These are phyloP conservation scores for Penicillium simplicissimum DNA, from an alignment of 495 filamentous ascomycete genomes.

Conservation along the genomic window DNA sequence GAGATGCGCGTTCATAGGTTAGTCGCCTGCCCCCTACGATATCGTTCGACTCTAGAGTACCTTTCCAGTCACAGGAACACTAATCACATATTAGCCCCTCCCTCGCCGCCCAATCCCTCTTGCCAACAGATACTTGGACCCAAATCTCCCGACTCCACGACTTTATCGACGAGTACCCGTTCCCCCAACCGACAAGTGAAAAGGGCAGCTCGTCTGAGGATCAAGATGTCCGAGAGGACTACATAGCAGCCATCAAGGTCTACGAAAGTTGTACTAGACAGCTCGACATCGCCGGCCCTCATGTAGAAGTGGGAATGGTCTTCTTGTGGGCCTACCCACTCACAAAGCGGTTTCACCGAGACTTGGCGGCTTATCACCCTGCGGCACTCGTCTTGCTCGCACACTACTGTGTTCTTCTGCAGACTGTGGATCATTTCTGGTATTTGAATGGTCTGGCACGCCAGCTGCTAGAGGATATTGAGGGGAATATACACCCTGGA, in stretches of 20 bases:
- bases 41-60: neutral
- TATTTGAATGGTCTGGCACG: slow-evolving; percentile 37
- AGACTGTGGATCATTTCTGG: slow-evolving; percentile 42
- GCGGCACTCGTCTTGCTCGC: slow-evolving; percentile 48
- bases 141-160: slow-evolving; percentile 17
- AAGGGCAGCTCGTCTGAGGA: neutral
- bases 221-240: slow-evolving; percentile 19
- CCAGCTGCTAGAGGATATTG: slow-evolving; percentile 27
- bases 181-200: slow-evolving; percentile 3
- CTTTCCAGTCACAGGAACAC: neutral
- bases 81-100: slow-evolving; percentile 7
- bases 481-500: slow-evolving; percentile 16
- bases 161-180: slow-evolving; percentile 25
- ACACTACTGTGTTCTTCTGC: slow-evolving; percentile 43
- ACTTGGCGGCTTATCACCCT: slow-evolving; percentile 45
- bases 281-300: slow-evolving; percentile 23
- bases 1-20: slow-evolving; percentile 24
- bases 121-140: slow-evolving; percentile 21
- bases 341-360: slow-evolving; percentile 43
- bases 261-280: slow-evolving; percentile 17
- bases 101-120: slow-evolving; percentile 17
- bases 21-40: neutral
- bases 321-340: slow-evolving; percentile 46
- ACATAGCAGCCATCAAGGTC: slow-evolving; percentile 13
- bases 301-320: slow-evolving; percentile 24